These are phyloP conservation scores for Effrenium voratum DNA, from an alignment of 73 alveolate species.

Conservation along the genomic window DNA sequence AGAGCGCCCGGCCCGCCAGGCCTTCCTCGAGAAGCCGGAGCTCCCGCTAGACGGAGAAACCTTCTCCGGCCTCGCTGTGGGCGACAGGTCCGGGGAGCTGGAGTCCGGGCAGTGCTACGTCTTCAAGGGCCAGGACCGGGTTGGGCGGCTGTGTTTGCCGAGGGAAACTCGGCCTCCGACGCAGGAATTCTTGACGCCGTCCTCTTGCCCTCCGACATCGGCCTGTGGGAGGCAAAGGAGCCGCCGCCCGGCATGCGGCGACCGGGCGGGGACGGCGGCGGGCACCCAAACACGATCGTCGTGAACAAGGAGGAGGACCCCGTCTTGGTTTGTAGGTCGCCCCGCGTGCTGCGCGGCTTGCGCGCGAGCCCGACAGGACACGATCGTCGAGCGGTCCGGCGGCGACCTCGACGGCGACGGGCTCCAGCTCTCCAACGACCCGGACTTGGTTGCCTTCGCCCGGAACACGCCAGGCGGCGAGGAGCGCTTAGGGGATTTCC, in stretches of 20 bases:
- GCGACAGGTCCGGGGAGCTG: background rate
- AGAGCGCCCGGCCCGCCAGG: no score
- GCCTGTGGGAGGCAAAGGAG: background rate
- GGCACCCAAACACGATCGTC: background rate
- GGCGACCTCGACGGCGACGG: background rate
- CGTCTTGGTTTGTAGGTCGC: no score
- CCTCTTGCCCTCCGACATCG: background rate
- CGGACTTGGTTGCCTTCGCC: background rate
- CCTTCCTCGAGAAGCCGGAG: background rate
- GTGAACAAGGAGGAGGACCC: background rate
- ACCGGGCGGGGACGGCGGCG: background rate
- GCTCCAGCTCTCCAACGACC: background rate
- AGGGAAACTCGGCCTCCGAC: no score
- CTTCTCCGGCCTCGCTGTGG: background rate
- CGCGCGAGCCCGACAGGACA: no score
- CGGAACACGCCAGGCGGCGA: background rate
- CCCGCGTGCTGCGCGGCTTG: no score
- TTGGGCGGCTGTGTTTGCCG: background rate
- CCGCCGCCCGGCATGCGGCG: background rate
- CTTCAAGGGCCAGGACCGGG: background rate
- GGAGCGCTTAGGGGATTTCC: background rate
- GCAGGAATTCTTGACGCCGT: background rate
- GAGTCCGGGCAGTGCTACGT: slow-evolving; percentile 6
- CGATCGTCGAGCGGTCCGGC: background rate
- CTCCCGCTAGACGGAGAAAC: background rate